phyloP scores from a whole-genome alignment of 2,329 filamentous ascomycete genomes.

The Fusarium pseudonygamai region DNA sequence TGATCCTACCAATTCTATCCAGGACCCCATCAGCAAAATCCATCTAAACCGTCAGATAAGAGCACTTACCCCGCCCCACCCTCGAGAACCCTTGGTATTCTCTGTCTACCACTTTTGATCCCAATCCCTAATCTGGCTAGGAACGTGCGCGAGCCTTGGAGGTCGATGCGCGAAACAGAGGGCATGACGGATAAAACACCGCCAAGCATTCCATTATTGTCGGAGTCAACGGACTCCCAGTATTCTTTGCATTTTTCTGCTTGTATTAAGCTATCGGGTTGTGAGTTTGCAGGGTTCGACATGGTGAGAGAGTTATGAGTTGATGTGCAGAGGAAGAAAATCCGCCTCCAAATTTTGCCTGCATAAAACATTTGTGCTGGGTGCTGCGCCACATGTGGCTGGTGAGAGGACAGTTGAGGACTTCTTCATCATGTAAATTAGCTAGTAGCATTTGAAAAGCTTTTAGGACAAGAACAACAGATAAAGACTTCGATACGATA shows the following conservation, averaged over 20 bases:
- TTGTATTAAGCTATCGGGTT: constrained; percentile 48
- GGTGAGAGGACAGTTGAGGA: too few relatives aligned
- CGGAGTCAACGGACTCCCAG: constrained; percentile 57
- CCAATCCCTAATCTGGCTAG: constrained; percentile 69
- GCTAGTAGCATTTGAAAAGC: fast-evolving
- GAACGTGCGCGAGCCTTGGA: constrained; percentile 76
- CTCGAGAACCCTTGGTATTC: constrained; percentile 47
- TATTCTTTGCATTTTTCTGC: constrained; percentile 53
- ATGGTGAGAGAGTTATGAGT: neutral
- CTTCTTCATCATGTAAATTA: fast-evolving
- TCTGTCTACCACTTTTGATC: constrained; percentile 46
- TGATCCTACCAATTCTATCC: constrained; percentile 81
- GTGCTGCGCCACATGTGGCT: neutral
- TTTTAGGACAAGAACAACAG: too few relatives aligned
- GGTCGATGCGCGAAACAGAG: constrained; percentile 68
- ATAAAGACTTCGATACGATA: too few relatives aligned
- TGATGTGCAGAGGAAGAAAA: neutral
- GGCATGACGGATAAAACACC: constrained; percentile 82
- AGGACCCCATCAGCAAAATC: too few relatives aligned
- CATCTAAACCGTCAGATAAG: too few relatives aligned
- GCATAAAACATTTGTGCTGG: neutral
- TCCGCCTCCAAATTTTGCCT: neutral
- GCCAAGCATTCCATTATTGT: constrained; percentile 80
- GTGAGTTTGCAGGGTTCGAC: neutral
- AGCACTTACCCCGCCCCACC: constrained; percentile 51